A percentile compares a stretch with the other conserved stretches of the same genome.
phyloP scores from a whole-genome alignment of 2,329 filamentous ascomycete species.

The Myriangium duriaei region DNA sequence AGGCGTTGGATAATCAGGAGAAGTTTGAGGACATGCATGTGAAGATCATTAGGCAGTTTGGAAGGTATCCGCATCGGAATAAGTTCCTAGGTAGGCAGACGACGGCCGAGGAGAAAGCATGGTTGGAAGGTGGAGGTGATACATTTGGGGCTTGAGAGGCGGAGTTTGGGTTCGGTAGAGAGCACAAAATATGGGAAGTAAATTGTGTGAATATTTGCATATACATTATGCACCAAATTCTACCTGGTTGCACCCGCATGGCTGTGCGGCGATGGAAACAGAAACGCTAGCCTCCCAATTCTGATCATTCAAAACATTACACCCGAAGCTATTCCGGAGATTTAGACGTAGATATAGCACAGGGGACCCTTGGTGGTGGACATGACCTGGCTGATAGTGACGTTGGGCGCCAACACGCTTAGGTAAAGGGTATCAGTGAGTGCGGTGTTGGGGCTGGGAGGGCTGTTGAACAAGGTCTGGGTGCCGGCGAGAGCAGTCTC shows the following conservation, averaged over 20 bases:
- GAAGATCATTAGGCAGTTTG: constrained; percentile 1
- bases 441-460: constrained; percentile 30
- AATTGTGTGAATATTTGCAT: too few relatives aligned
- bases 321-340: too few relatives aligned
- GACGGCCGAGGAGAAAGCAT: constrained; percentile 2
- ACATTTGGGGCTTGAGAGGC: constrained; percentile 1
- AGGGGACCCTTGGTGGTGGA: constrained; percentile 33
- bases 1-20: not conserved
- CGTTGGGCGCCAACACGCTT: constrained; percentile 24
- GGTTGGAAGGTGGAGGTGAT: constrained; percentile 4
- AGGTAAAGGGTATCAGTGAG: constrained; percentile 30
- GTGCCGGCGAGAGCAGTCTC: constrained; percentile 29
- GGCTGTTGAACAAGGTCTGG: constrained; percentile 31
- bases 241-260: too few relatives aligned
- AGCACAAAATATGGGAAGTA: too few relatives aligned
- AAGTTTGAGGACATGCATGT: constrained; percentile 6
- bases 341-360: constrained; percentile 33
- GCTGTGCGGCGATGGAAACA: too few relatives aligned
- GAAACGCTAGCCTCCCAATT: too few relatives aligned
- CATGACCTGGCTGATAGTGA: constrained; percentile 28
- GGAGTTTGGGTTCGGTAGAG: not conserved
- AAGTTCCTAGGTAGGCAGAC: constrained; percentile 4
- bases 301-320: too few relatives aligned
- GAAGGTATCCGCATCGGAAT: constrained; percentile 6
- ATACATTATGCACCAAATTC: too few relatives aligned